Evolutionary conservation across 2,329 filamentous ascomycete species (phyloP).

Genomic region (Trichocomaceae sp.): DNA sequence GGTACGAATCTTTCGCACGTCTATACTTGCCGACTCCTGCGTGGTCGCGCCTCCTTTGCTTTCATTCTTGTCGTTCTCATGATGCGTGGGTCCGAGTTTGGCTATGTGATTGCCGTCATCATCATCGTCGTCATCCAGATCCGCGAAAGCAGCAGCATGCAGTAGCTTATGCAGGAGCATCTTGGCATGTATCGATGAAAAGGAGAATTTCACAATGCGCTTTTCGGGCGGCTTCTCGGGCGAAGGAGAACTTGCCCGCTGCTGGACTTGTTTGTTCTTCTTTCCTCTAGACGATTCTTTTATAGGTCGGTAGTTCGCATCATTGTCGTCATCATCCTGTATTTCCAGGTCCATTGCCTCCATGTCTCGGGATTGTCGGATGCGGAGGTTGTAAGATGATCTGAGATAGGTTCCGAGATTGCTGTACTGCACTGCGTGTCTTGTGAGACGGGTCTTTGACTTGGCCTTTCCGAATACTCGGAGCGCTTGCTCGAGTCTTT

Average conservation of each 20-base stretch:
- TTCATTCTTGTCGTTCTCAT: background rate
- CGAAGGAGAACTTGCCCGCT: background rate
- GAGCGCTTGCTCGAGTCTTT: constrained; percentile 8
- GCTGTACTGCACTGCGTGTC: constrained; percentile 22
- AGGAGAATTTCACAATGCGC: background rate
- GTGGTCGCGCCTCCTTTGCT: constrained; percentile 10
- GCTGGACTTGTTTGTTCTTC: background rate
- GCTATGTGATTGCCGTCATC: background rate
- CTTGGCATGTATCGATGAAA: constrained; percentile 5
- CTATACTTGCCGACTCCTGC: background rate
- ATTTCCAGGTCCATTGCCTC: constrained; percentile 1
- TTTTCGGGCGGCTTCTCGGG: background rate
- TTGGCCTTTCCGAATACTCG: constrained; percentile 4
- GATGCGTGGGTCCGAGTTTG: too few relatives aligned
- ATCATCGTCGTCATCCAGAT: background rate
- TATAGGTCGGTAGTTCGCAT: background rate
- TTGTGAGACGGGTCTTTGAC: constrained; percentile 14
- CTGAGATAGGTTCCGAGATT: constrained; percentile 9
- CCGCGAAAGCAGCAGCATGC: background rate
- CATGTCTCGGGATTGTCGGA: background rate
- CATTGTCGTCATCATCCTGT: constrained; percentile 1
- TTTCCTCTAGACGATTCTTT: background rate
- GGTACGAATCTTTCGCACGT: background rate
- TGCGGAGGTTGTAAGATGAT: constrained; percentile 16
- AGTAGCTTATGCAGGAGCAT: background rate